These are phyloP conservation scores for Salpingoeca rosetta DNA, from an alignment of 78 protist genomes.

Conservation along the genomic window DNA sequence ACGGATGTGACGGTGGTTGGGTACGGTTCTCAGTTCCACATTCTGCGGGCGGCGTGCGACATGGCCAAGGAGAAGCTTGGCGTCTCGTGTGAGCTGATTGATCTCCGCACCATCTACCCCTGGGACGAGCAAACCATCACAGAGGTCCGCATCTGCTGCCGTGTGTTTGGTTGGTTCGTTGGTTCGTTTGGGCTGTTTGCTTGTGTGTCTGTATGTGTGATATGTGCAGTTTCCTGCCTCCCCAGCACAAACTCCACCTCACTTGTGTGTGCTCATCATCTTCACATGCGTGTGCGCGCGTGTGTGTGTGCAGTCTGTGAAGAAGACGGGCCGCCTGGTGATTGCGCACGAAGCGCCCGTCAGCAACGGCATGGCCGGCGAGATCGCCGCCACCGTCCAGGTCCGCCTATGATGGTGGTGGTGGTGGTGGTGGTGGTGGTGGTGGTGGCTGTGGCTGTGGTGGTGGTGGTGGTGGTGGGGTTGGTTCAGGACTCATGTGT, in stretches of 20 bases:
- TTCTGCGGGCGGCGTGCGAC: conserved; percentile 44
- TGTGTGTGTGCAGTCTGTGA: conserved; percentile 43
- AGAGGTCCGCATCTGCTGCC: neutral
- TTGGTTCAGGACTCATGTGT: too few species aligned
- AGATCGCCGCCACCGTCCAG: conserved; percentile 74
- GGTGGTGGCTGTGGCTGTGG: too few species aligned
- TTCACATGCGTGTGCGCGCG: too few species aligned
- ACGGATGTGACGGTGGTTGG: conserved; percentile 75
- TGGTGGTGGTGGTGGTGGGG: too few species aligned
- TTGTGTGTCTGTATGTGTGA: neutral
- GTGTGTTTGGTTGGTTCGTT: neutral
- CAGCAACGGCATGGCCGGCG: conserved; percentile 89
- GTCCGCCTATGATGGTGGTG: neutral
- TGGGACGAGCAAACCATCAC: conserved; percentile 78
- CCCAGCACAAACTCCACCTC: neutral
- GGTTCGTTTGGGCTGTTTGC: neutral
- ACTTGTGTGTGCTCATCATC: neutral
- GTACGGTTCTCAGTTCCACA: conserved; percentile 72
- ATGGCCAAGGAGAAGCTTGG: conserved; percentile 65
- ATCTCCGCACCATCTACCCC: conserved; percentile 72
- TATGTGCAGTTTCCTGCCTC: neutral
- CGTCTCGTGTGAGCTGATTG: conserved; percentile 64
- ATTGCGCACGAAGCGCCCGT: conserved; percentile 89
- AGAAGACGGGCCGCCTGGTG: conserved; percentile 74
- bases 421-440: neutral